Percentiles rank a stretch among this genome's conserved stretches.
Evolutionary conservation across 2,329 filamentous ascomycete genomes (phyloP).

Genomic region (Plectosphaerella cucumerina): DNA sequence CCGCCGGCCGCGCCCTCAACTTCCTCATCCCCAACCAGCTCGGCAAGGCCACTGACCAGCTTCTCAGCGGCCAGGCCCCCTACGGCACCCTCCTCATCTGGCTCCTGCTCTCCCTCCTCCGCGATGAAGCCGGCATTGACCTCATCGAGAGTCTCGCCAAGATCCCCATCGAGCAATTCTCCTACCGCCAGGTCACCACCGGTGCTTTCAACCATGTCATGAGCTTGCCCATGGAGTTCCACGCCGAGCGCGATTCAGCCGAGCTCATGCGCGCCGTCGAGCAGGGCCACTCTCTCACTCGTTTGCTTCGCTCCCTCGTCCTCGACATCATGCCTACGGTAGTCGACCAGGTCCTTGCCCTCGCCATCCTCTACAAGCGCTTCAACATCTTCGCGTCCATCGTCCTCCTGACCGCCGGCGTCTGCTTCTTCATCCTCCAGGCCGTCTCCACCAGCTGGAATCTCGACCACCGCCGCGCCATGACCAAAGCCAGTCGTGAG

Average conservation of each 20-base stretch:
- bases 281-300: slow-evolving; percentile 56
- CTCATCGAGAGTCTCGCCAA: slow-evolving; percentile 20
- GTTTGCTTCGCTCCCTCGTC: slow-evolving; percentile 54
- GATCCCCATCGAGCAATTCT: slow-evolving; percentile 29
- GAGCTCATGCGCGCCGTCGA: slow-evolving; percentile 62
- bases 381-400: slow-evolving; percentile 58
- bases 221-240: slow-evolving; percentile 66
- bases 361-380: slow-evolving; percentile 55
- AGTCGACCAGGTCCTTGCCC: slow-evolving; percentile 56
- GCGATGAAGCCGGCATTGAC: slow-evolving; percentile 4
- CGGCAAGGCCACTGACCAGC: slow-evolving; percentile 23
- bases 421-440: slow-evolving; percentile 16
- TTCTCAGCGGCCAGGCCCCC: slow-evolving; percentile 12
- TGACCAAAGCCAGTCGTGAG: slow-evolving; percentile 36
- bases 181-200: slow-evolving; percentile 51
- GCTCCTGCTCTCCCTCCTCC: slow-evolving; percentile 2
- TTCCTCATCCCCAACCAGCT: slow-evolving; percentile 26
- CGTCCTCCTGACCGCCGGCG: slow-evolving; percentile 21
- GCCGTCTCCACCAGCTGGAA: slow-evolving; percentile 30
- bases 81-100: slow-evolving; percentile 3
- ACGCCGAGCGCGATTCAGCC: slow-evolving; percentile 60
- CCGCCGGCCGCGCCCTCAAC: slow-evolving; percentile 19
- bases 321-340: slow-evolving; percentile 60
- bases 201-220: slow-evolving; percentile 65
- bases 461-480: slow-evolving; percentile 29